Conservation (phyloP, 2,329 filamentous ascomycete species). For the Myriosclerotinia curreyana region DNA sequence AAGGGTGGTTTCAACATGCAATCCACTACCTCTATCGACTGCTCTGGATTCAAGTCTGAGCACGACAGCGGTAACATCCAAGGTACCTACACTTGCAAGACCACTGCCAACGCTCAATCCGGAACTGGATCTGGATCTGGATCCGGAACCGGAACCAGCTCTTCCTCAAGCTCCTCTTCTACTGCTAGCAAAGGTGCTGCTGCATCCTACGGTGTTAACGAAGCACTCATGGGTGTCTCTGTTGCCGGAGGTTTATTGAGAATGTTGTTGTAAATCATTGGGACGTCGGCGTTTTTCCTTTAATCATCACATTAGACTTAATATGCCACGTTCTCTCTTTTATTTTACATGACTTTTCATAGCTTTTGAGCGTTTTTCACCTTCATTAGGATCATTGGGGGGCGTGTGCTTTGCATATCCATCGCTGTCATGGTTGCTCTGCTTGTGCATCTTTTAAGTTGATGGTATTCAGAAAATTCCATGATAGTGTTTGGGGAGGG, state of each 20-base stretch:
- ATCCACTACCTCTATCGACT: conserved; percentile 33
- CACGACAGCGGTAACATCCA: conserved; percentile 43
- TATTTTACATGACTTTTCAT: conserved; percentile 28
- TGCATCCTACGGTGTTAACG: conserved; percentile 41
- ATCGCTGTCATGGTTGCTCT: conserved; percentile 17
- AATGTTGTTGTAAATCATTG: conserved; percentile 45
- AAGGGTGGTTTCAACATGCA: conserved; percentile 66
- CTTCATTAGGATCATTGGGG: conserved; percentile 27
- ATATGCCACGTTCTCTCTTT: conserved; percentile 39
- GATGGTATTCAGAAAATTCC: conserved; percentile 14
- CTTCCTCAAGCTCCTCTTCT: conserved; percentile 33
- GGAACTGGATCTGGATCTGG: conserved; percentile 41
- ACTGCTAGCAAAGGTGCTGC: conserved; percentile 41
- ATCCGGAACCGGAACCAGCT: conserved; percentile 38
- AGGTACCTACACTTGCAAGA: conserved; percentile 47
- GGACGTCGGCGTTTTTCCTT: conserved; percentile 39
- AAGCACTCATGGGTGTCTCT: conserved; percentile 43
- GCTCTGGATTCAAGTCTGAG: conserved; percentile 32
- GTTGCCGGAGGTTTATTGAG: conserved; percentile 46
- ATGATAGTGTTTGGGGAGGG: conserved; percentile 15
- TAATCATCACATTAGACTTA: conserved; percentile 40
- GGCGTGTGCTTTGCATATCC: conserved; percentile 27
- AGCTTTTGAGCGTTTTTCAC: conserved; percentile 34
- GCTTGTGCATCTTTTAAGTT: conserved; percentile 8
- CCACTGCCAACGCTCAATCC: conserved; percentile 27